Evolutionary conservation across 352 stramenopile species (phyloP).

Genomic region (Achlya hypogyna): DNA sequence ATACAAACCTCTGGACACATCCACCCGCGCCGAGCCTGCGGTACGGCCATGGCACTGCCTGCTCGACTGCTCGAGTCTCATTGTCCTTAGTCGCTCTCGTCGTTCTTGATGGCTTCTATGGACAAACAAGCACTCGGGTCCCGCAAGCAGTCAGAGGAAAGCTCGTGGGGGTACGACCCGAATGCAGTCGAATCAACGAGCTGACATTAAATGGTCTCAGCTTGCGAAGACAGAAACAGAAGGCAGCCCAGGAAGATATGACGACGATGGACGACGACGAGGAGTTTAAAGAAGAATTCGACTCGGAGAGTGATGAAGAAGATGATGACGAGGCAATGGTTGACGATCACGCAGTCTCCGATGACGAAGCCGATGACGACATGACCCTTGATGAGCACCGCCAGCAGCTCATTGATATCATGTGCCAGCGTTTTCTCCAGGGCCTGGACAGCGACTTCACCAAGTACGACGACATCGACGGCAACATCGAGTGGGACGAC

Average conservation of each 20-base stretch:
- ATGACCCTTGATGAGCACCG: constrained; percentile 36
- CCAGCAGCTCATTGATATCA: constrained; percentile 57
- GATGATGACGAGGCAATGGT: constrained; percentile 32
- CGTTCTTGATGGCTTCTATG: constrained; percentile 59
- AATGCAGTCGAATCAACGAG: background rate
- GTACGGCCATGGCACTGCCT: background rate
- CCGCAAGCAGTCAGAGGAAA: constrained; percentile 49
- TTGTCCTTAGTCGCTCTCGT: constrained; percentile 28
- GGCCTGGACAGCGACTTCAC: constrained; percentile 50
- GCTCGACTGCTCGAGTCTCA: background rate
- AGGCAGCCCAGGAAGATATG: too few relatives aligned
- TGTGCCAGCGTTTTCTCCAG: constrained; percentile 59
- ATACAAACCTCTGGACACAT: constrained; percentile 29
- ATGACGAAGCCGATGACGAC: background rate
- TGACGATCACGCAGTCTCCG: background rate
- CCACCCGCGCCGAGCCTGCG: background rate
- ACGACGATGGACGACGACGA: constrained; percentile 32
- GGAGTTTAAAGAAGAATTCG: constrained; percentile 28
- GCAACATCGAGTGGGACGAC: constrained; percentile 51
- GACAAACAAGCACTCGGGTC: constrained; percentile 61
- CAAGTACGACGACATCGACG: constrained; percentile 58
- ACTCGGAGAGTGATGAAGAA: constrained; percentile 28
- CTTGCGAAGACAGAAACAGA: too few relatives aligned
- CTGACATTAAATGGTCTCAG: too few relatives aligned
- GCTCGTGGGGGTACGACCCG: constrained; percentile 31